Evolutionary conservation across 257 asterid species (phyloP).

Genomic region (Nicotiana benthamiana): DNA sequence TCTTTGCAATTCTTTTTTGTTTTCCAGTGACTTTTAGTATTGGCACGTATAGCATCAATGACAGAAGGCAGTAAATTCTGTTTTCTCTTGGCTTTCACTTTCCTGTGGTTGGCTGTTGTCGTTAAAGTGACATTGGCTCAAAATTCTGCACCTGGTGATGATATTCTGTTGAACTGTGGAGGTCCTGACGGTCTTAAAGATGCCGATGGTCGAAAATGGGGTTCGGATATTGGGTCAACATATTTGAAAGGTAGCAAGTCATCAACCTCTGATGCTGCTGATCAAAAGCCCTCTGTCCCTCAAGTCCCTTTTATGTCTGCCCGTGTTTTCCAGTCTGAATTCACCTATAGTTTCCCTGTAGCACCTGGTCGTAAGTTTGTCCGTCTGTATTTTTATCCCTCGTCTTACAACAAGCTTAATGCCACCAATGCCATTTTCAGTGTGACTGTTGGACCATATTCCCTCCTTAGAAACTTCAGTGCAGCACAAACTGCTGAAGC

Average conservation of each 20-base stretch:
- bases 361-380: constrained; percentile 72
- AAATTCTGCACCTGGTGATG: constrained; percentile 53
- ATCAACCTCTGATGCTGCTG: constrained; percentile 39
- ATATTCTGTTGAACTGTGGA: constrained; percentile 76
- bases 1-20: neutral
- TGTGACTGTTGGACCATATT: constrained; percentile 42
- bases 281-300: constrained; percentile 73
- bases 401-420: constrained; percentile 44
- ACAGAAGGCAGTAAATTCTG: neutral
- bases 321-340: constrained; percentile 58
- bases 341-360: constrained; percentile 78
- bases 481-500: constrained; percentile 59
- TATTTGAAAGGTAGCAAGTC: constrained; percentile 45
- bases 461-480: constrained; percentile 68
- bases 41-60: neutral
- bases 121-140: constrained; percentile 11
- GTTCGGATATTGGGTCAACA: constrained; percentile 63
- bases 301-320: constrained; percentile 81
- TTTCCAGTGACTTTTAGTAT: neutral
- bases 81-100: neutral
- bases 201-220: constrained; percentile 64
- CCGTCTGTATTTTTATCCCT: constrained; percentile 79
- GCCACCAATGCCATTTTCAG: constrained; percentile 55
- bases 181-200: constrained; percentile 62
- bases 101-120: constrained; percentile 7